Evolutionary conservation across 768 basidiomycete genomes (phyloP).

Genomic region (Tremella yokohamensis): DNA sequence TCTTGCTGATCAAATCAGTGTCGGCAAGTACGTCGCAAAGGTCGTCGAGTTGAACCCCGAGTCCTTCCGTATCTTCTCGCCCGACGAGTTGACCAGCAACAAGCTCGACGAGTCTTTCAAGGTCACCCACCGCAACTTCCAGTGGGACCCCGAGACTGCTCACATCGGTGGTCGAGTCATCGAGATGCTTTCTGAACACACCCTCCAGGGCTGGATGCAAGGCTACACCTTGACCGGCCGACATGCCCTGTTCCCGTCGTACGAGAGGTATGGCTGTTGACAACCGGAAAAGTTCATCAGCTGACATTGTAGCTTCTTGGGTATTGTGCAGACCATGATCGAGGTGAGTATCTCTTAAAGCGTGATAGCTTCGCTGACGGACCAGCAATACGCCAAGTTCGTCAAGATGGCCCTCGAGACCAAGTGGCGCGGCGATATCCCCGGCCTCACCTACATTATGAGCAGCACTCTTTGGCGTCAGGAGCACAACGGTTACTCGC

Average conservation of each 20-base stretch:
- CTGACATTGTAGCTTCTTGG: constrained; percentile 59
- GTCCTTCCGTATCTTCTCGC: constrained; percentile 82
- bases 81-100: constrained; percentile 82
- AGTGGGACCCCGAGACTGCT: constrained; percentile 71
- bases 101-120: constrained; percentile 79
- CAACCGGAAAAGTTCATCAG: background rate
- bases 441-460: constrained; percentile 63
- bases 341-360: constrained; percentile 22
- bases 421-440: constrained; percentile 60
- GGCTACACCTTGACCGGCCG: constrained; percentile 85
- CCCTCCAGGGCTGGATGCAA: constrained; percentile 64
- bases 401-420: constrained; percentile 68
- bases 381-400: constrained; percentile 71
- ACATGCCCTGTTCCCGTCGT: constrained; percentile 74
- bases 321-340: constrained; percentile 81
- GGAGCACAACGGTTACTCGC: constrained; percentile 77
- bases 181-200: constrained; percentile 64
- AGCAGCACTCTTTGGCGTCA: constrained; percentile 76
- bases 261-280: constrained; percentile 59
- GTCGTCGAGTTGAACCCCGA: constrained; percentile 65
- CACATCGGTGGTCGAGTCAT: constrained; percentile 72
- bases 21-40: constrained; percentile 51
- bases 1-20: constrained; percentile 36
- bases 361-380: background rate
- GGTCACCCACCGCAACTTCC: constrained; percentile 63